Base-by-base conservation (phyloP, 352 stramenopile species). In the Phytophthora foliorum region DNA sequence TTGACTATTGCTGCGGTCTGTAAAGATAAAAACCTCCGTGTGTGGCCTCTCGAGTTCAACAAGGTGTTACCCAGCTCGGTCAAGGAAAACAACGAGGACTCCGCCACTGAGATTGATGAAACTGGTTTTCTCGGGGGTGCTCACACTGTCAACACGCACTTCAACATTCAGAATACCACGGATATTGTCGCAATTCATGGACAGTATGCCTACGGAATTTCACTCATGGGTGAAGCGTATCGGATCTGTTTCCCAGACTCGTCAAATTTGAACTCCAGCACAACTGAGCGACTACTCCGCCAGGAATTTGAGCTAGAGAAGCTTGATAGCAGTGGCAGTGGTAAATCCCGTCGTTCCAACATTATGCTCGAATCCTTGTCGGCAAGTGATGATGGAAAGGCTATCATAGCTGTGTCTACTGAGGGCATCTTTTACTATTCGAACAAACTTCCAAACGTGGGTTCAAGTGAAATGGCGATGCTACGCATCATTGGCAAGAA, bases 391-490 rank as follows among this genome's bases (percentile, higher is more conserved):
- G 77, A 94, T 32, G 84, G 84, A 45, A 77, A 81, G 13, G 70
- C 77, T 11, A 58, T 93, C 3, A 71, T 92, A 62, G 80, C 81
- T 0, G 76, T 94, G 27, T 92, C 82, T 16, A 80, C 75, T 0
- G 86, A 94, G 9, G 84, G 84, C 6, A 86, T 91, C 34, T 89
- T 94, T 52, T 94, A 94, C 62, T 92, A 92, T 65, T 81, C 86
- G 11, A 89, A 85, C 25, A 58, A 72, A 8, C 41, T 83, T 32
- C 71, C 71, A 13, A 62, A 69, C 7, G 38, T 79, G 13, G 54
- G 38, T 38, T 67, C 72, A 16, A 67, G 34, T 44, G 72, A 79
- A 4, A 52, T 60, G 11, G 58, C 50, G 10, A 46, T 64, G 4
- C 56, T 93, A 32, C 70, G 74, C 5, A 89, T 93, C 64, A 90